phyloP scores from a whole-genome alignment of 805 yeast species.

The Candida piceae region DNA sequence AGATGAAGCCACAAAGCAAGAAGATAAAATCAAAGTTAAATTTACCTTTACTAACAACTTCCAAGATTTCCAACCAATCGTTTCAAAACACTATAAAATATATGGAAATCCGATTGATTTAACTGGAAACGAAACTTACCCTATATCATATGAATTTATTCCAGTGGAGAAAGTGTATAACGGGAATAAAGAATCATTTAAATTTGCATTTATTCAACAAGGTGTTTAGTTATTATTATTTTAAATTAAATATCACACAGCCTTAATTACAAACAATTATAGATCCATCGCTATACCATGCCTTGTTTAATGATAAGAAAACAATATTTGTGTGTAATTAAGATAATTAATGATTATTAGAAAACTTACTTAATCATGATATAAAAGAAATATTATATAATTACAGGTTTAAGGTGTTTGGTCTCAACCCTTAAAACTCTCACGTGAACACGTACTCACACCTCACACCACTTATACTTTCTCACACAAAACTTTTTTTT shows the following conservation, averaged over 20 bases:
- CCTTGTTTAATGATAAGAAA: too few relatives aligned
- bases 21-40: conserved; percentile 28
- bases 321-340: too few relatives aligned
- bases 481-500: neutral
- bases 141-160: conserved; percentile 19
- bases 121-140: neutral
- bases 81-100: conserved; percentile 17
- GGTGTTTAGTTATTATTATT: too few relatives aligned
- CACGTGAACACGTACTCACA: conserved; percentile 8
- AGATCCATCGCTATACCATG: too few relatives aligned
- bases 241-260: too few relatives aligned
- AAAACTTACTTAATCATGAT: too few relatives aligned
- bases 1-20: conserved; percentile 22
- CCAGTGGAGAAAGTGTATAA: conserved; percentile 18
- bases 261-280: too few relatives aligned
- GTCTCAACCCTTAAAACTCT: neutral
- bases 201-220: conserved; percentile 13
- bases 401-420: too few relatives aligned
- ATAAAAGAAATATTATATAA: too few relatives aligned
- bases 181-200: conserved; percentile 1
- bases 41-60: conserved; percentile 41
- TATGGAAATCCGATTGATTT: conserved; percentile 12
- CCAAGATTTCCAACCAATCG: conserved; percentile 29
- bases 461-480: conserved; percentile 8
- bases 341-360: too few relatives aligned